Conservation (phyloP, 768 basidiomycete genomes). For the Lepiota brunneoincarnata region DNA sequence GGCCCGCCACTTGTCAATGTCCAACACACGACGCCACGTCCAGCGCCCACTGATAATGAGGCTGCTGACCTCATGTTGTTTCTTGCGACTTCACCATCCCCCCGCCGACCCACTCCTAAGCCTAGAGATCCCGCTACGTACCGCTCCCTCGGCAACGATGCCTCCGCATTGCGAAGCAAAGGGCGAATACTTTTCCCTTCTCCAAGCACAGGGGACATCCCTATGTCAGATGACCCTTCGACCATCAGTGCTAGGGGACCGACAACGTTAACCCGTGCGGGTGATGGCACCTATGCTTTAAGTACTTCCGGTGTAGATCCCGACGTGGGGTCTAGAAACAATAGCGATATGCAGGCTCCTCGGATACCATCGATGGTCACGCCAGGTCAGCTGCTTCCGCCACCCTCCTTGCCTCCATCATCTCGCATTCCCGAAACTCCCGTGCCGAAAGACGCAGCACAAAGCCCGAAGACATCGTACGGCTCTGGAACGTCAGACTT, state of each 20-base stretch:
- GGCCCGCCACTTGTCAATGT: conserved; percentile 20
- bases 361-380: conserved; percentile 2
- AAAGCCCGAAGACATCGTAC: conserved; percentile 14
- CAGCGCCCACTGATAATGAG: conserved; percentile 71
- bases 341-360: conserved; percentile 12
- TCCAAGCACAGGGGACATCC: conserved; percentile 1
- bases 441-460: conserved; percentile 9
- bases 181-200: conserved; percentile 73
- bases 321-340: conserved; percentile 23
- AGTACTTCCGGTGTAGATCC: conserved; percentile 39
- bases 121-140: conserved; percentile 56
- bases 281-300: conserved; percentile 42
- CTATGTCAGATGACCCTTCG: neutral
- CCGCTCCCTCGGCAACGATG: conserved; percentile 50
- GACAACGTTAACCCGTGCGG: conserved; percentile 27
- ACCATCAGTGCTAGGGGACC: conserved; percentile 9
- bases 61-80: conserved; percentile 86
- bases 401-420: conserved; percentile 11
- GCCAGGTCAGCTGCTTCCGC: conserved; percentile 23
- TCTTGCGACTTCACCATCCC: conserved; percentile 83
- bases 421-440: conserved; percentile 16
- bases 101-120: conserved; percentile 57
- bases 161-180: conserved; percentile 35
- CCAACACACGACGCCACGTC: conserved; percentile 41
- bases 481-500: conserved; percentile 36